Percentiles rank a stretch among this genome's conserved stretches.
Conservation (phyloP, 768 basidiomycete species). For the Lyophyllum decastes region DNA sequence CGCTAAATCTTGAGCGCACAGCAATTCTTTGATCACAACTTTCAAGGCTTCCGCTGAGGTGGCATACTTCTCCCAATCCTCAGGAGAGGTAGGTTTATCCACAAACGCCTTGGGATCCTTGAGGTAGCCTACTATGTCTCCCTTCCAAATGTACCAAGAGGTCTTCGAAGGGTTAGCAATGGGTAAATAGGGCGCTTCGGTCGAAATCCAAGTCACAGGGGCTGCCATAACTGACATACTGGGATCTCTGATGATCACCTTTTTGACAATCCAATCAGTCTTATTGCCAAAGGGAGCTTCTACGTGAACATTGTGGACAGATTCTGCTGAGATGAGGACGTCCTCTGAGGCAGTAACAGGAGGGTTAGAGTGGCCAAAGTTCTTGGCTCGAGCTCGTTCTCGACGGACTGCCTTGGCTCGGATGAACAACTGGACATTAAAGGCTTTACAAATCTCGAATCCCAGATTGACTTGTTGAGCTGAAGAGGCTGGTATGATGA, state of each 20-base stretch:
- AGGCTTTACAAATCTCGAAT: constrained; percentile 17
- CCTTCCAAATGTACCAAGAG: neutral
- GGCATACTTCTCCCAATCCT: neutral
- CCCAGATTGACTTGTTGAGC: constrained; percentile 15
- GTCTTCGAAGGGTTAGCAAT: neutral
- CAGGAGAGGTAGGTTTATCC: neutral
- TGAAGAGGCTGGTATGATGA: constrained; percentile 7
- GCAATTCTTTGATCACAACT: constrained; percentile 1
- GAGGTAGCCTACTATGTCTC: neutral
- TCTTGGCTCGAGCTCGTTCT: neutral
- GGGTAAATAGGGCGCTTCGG: neutral
- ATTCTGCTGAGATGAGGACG: neutral
- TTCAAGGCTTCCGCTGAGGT: neutral
- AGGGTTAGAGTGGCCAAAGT: neutral
- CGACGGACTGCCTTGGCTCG: neutral
- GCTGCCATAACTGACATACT: no score
- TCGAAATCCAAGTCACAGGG: neutral
- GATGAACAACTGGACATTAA: constrained; percentile 2
- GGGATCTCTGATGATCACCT: constrained; percentile 8
- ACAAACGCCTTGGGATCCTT: neutral
- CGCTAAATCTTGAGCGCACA: neutral
- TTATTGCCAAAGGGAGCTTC: constrained; percentile 7
- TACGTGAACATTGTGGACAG: constrained; percentile 10
- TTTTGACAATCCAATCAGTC: constrained; percentile 18
- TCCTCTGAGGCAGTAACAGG: neutral